Base-by-base conservation (phyloP, 371 early-diverging fungal species). In the Fennellomyces sp. region DNA sequence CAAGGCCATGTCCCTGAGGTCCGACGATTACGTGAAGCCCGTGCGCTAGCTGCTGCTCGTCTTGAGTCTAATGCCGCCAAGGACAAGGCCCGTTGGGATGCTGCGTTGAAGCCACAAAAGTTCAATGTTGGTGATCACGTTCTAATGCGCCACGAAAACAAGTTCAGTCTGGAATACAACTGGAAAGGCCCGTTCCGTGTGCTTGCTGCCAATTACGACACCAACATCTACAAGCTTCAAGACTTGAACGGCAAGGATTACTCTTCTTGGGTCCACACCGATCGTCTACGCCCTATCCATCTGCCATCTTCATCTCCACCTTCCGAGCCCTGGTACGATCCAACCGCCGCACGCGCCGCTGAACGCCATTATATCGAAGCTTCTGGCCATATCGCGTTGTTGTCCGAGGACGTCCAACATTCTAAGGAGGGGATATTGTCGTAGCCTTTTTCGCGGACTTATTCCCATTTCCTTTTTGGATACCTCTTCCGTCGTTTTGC, bases 1-100 rank as follows among this genome's bases (percentile, higher is more conserved):
- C 7, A 39, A 23, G 58, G 35, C 19, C 35, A 49, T n/a, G 10
- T 58, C 10, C 45, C 45, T n/a, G 45, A 45, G 19, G 45, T 45
- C 17, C 5, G 8, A n/a, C n/a, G n/a, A n/a, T n/a, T n/a, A n/a
- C n/a, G n/a, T n/a, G n/a, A n/a, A n/a, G n/a, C n/a, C n/a, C n/a
- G n/a, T n/a, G n/a, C n/a, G n/a, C n/a, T n/a, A n/a, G n/a, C n/a
- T n/a, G n/a, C n/a, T n/a, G n/a, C n/a, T n/a, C 29, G 58, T n/a
- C 11, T 47, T 5, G 49, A 58, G 23, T 4, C 35, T 13, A 36
- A 52, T 29, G 58, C 54, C 2, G 51, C 48, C 5, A 39, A 58
- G n/a, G 71, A 70, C 53, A 66, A 66, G 42, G 56, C 5, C 2
- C 23, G 58, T 5, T 70, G 66, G 66, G 65, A 65, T 51, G 48